Conservation (phyloP, 164 flowering plant species). For the Vitis rotundifolia region DNA sequence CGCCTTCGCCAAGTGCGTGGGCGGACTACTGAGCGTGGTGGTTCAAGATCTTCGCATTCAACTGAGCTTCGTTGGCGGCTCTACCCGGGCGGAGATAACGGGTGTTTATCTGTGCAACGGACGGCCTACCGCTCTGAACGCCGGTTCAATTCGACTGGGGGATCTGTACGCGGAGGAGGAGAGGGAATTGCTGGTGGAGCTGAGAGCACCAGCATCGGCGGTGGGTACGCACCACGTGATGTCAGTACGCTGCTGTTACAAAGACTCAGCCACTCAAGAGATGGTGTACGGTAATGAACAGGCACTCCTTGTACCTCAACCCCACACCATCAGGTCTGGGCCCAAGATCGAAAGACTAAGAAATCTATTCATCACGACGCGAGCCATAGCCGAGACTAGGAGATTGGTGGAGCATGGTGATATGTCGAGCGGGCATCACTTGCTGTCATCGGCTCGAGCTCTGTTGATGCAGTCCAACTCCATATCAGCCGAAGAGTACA, state of each 20-base stretch:
- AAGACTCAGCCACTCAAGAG: constrained; percentile 66
- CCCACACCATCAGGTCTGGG: constrained; percentile 52
- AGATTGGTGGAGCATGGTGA: constrained; percentile 57
- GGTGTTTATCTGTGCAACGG: constrained; percentile 63
- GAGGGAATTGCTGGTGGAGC: constrained; percentile 70
- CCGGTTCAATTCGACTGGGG: constrained; percentile 61
- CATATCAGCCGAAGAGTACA: constrained; percentile 46
- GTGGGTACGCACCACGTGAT: constrained; percentile 61
- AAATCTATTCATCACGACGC: constrained; percentile 49
- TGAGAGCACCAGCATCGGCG: constrained; percentile 46
- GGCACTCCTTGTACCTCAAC: constrained; percentile 47
- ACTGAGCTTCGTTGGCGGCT: constrained; percentile 54
- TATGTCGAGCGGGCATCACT: constrained; percentile 51
- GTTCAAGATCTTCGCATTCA: constrained; percentile 73
- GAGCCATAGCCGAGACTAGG: constrained; percentile 81
- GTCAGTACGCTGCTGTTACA: constrained; percentile 56
- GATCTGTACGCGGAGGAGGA: constrained; percentile 92
- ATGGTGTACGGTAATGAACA: constrained; percentile 51
- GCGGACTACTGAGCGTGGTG: constrained; percentile 85
- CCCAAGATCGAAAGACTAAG: constrained; percentile 65
- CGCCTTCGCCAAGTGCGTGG: constrained; percentile 80
- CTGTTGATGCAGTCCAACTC: constrained; percentile 53
- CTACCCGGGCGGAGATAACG: constrained; percentile 64
- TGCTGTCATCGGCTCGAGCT: constrained; percentile 71
- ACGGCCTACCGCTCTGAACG: constrained; percentile 44